phyloP scores from a whole-genome alignment of 768 basidiomycete species.

The Holtermannia corniformis region DNA sequence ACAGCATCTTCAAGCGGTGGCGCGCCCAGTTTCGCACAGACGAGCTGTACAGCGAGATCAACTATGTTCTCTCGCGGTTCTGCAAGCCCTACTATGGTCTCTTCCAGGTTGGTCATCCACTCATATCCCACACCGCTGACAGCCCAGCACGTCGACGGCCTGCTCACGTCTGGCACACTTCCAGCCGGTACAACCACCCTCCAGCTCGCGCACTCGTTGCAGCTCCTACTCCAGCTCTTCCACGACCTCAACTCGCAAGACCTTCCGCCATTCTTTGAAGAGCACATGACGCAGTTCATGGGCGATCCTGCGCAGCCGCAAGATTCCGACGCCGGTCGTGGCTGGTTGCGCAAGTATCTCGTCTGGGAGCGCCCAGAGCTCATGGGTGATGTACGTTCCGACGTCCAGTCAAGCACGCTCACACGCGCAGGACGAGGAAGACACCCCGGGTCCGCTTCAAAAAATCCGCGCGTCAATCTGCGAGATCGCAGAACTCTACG shows the following conservation, averaged over 20 bases:
- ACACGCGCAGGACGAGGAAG: constrained; percentile 53
- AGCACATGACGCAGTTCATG: constrained; percentile 74
- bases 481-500: constrained; percentile 73
- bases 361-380: constrained; percentile 65
- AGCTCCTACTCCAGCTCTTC: constrained; percentile 73
- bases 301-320: constrained; percentile 33
- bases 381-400: constrained; percentile 52
- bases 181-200: constrained; percentile 41
- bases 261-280: constrained; percentile 87
- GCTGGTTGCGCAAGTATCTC: constrained; percentile 69
- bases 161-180: constrained; percentile 40
- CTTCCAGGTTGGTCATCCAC: constrained; percentile 54
- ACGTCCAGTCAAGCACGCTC: neutral
- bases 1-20: constrained; percentile 88
- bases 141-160: constrained; percentile 43
- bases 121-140: neutral
- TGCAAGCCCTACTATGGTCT: constrained; percentile 72
- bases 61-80: constrained; percentile 75
- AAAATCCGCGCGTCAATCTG: constrained; percentile 80
- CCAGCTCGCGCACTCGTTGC: constrained; percentile 60
- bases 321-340: constrained; percentile 31
- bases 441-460: constrained; percentile 73
- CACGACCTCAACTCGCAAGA: constrained; percentile 94
- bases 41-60: constrained; percentile 78
- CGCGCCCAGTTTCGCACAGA: constrained; percentile 81